Evolutionary conservation across 1,284 basidiomycete genomes (phyloP).

Genomic region (Ceratobasidium sp.): DNA sequence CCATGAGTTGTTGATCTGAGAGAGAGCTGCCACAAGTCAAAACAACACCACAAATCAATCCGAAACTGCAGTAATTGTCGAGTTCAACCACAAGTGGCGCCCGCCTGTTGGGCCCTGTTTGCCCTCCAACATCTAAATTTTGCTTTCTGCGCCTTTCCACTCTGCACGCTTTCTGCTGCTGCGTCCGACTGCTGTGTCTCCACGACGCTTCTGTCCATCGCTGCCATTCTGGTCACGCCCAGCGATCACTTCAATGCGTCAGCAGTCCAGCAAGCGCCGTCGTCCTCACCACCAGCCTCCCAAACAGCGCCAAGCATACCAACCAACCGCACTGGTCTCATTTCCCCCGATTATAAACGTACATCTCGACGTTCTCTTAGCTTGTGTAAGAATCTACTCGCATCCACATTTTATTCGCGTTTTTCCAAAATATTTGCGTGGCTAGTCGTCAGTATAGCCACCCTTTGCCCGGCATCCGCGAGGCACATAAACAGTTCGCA

Average conservation of each 20-base stretch:
- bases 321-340: no score
- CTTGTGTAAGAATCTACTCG: no score
- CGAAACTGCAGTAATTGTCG: neutral
- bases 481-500: no score
- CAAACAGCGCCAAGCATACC: constrained; percentile 18
- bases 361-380: no score
- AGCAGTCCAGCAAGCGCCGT: constrained; percentile 22
- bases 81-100: constrained; percentile 1
- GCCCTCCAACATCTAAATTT: constrained; percentile 14
- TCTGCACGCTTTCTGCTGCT: neutral
- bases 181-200: neutral
- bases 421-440: no score
- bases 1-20: neutral
- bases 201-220: neutral
- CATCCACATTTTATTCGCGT: no score
- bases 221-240: neutral
- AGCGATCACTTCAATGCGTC: constrained; percentile 1
- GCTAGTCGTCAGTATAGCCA: no score
- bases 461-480: no score
- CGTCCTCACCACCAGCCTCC: neutral
- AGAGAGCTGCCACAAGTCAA: neutral
- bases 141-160: neutral
- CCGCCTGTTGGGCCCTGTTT: constrained; percentile 32
- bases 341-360: no score
- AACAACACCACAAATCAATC: constrained; percentile 12